Conservation (phyloP, 1,284 basidiomycete species). For the Trametes polyzona region DNA sequence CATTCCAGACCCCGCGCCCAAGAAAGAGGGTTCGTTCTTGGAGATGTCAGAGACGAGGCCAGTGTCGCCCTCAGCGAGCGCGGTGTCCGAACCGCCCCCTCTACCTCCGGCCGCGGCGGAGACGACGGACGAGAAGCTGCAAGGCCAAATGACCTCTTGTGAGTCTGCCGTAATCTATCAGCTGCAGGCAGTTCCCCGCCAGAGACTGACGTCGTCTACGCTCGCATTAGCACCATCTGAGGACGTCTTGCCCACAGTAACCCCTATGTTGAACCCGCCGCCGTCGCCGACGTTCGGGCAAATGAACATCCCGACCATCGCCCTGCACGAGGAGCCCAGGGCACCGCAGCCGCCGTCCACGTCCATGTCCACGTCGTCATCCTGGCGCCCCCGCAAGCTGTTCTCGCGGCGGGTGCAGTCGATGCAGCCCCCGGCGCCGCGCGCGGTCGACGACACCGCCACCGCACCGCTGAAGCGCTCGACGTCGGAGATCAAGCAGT, state of each 20-base stretch:
- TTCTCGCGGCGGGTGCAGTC: conserved; percentile 32
- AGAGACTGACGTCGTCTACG: background rate
- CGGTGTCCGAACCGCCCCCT: conserved; percentile 18
- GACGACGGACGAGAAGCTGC: background rate
- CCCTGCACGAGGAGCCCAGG: conserved; percentile 19
- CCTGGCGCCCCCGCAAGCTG: conserved; percentile 17
- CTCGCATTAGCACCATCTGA: conserved; percentile 5
- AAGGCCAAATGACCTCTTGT: background rate
- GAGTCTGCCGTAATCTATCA: background rate
- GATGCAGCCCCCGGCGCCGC: conserved; percentile 26
- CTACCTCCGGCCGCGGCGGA: conserved; percentile 10
- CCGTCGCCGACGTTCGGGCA: conserved; percentile 9
- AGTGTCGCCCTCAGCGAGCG: conserved; percentile 22
- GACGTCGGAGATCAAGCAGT: conserved; percentile 26
- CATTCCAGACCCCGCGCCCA: conserved; percentile 21
- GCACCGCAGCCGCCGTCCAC: conserved; percentile 13
- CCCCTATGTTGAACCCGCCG: background rate
- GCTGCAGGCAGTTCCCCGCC: background rate
- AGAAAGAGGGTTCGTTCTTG: conserved; percentile 33
- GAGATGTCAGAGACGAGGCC: conserved; percentile 34
- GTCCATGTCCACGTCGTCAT: too few relatives aligned
- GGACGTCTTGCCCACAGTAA: conserved; percentile 4
- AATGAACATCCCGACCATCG: conserved; percentile 29
- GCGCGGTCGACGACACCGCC: conserved; percentile 20
- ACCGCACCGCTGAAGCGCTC: conserved; percentile 22